Evolutionary conservation across 148 eudicot genomes (phyloP).

Genomic region (Diospyros kaki): DNA sequence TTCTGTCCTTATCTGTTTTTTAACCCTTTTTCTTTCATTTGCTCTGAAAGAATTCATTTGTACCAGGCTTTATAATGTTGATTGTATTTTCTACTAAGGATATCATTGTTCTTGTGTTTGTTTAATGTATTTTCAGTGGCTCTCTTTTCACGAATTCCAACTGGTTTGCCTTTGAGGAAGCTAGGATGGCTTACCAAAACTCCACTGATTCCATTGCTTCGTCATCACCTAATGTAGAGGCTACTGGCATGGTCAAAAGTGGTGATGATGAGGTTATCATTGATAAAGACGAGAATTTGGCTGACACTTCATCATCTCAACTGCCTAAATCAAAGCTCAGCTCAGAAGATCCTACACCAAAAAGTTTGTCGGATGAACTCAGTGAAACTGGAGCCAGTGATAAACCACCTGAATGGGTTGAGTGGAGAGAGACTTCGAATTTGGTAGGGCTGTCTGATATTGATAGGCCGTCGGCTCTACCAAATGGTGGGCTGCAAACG

Average conservation of each 20-base stretch:
- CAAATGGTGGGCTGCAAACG: conserved; percentile 33
- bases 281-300: conserved; percentile 29
- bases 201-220: conserved; percentile 40
- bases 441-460: conserved; percentile 32
- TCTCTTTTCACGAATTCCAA: conserved; percentile 80
- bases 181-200: conserved; percentile 33
- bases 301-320: conserved; percentile 39
- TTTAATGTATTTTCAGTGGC: conserved; percentile 37
- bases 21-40: too few relatives aligned
- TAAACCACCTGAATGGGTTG: conserved; percentile 70
- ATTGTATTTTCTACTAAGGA: background rate
- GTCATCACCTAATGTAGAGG: conserved; percentile 41
- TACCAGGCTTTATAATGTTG: background rate
- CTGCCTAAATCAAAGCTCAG: conserved; percentile 23
- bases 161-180: conserved; percentile 90
- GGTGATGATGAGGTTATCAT: conserved; percentile 29
- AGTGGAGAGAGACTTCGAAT: conserved; percentile 71
- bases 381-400: conserved; percentile 24
- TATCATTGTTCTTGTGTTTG: background rate
- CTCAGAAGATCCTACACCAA: conserved; percentile 10
- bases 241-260: conserved; percentile 15
- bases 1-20: too few relatives aligned
- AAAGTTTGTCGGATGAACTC: conserved; percentile 7
- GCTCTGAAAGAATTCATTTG: too few relatives aligned
- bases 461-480: conserved; percentile 23